A percentile compares a stretch with the other conserved stretches of the same genome.
These are phyloP conservation scores for Chamaecrista fasciculata DNA, from an alignment of 306 rosid genomes.

Conservation along the genomic window DNA sequence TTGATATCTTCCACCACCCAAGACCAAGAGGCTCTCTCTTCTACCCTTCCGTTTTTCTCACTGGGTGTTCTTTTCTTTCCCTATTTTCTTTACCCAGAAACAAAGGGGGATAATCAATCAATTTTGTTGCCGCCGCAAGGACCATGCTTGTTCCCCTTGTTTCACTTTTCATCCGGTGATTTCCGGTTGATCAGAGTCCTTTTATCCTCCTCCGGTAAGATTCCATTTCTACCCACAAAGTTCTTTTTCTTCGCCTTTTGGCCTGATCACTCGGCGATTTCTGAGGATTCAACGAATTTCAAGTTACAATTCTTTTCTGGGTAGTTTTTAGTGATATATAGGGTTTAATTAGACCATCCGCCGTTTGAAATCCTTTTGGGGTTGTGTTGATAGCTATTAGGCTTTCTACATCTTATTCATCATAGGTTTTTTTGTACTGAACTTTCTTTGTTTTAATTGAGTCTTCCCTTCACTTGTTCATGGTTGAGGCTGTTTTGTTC, in stretches of 20 bases:
- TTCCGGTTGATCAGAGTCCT: constrained; percentile 44
- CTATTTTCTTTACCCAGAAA: constrained; percentile 25
- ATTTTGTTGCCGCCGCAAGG: constrained; percentile 9
- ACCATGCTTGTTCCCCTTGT: constrained; percentile 12
- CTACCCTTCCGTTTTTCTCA: constrained; percentile 44
- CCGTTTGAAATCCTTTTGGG: constrained; percentile 1
- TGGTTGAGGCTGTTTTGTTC: constrained; percentile 18
- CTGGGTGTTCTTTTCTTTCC: constrained; percentile 31
- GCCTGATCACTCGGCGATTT: constrained; percentile 40
- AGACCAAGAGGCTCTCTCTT: constrained; percentile 34
- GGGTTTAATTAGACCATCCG: constrained; percentile 26
- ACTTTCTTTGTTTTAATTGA: constrained; percentile 22
- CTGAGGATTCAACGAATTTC: constrained; percentile 27
- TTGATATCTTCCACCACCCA: constrained; percentile 55
- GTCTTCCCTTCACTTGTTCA: constrained; percentile 4
- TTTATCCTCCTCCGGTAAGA: constrained; percentile 28
- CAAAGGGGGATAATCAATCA: constrained; percentile 9
- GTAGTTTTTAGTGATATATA: background rate
- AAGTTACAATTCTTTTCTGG: constrained; percentile 35
- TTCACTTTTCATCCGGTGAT: constrained; percentile 35
- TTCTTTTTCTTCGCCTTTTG: background rate
- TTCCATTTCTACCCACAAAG: constrained; percentile 16
- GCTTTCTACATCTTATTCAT: background rate
- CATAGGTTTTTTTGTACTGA: background rate
- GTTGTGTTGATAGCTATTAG: background rate